Percentiles rank a stretch among this genome's conserved stretches.
Evolutionary conservation across 495 filamentous ascomycete genomes (phyloP).

Genomic region (Patellaria atrata): DNA sequence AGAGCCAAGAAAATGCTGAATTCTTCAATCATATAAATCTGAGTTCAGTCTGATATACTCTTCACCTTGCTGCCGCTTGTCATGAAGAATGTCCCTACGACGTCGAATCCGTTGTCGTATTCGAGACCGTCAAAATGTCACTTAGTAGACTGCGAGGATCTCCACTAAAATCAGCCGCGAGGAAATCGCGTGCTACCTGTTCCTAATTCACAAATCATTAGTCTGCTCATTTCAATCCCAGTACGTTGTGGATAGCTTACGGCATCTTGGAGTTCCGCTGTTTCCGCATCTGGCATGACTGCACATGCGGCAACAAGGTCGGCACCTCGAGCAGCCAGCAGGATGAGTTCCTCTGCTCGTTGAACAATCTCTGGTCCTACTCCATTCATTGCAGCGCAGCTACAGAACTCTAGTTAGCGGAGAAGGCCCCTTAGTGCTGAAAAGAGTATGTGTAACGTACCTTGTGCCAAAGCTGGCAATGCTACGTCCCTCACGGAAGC

Average conservation of each 20-base stretch:
- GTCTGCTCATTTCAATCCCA: constrained; percentile 7
- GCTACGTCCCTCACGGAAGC: constrained; percentile 50
- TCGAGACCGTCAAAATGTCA: constrained; percentile 14
- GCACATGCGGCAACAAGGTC: constrained; percentile 60
- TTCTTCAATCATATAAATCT: too few relatives aligned
- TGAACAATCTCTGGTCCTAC: constrained; percentile 56
- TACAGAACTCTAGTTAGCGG: constrained; percentile 11
- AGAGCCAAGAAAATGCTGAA: too few relatives aligned
- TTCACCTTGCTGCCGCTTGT: too few relatives aligned
- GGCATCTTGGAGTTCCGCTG: constrained; percentile 46
- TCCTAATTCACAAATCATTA: constrained; percentile 5
- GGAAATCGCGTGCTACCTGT: constrained; percentile 18
- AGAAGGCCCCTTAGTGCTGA: constrained; percentile 1
- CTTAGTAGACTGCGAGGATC: constrained; percentile 7
- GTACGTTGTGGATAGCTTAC: constrained; percentile 22
- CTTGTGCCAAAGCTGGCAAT: constrained; percentile 71
- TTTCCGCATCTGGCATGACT: constrained; percentile 44
- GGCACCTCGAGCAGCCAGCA: constrained; percentile 55
- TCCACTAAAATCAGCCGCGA: constrained; percentile 7
- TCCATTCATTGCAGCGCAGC: constrained; percentile 73
- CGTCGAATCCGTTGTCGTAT: too few relatives aligned
- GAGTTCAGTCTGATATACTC: too few relatives aligned
- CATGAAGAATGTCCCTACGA: too few relatives aligned
- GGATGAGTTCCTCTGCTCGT: constrained; percentile 61
- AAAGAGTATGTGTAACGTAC: constrained; percentile 20